phyloP scores from a whole-genome alignment of 331 rosid genomes.

The Rosa hybrid region DNA sequence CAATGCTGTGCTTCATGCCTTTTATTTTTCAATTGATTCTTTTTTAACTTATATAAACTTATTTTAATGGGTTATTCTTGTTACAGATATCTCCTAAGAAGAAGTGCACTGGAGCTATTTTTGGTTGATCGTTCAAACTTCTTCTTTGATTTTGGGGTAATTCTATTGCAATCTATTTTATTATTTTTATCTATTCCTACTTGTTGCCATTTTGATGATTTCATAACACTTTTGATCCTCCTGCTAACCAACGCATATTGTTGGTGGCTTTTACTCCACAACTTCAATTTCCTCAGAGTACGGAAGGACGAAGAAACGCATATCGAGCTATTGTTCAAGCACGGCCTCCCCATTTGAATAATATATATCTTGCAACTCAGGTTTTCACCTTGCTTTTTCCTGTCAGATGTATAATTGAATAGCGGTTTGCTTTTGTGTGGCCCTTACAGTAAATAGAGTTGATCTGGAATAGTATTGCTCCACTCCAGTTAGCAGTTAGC shows the following conservation, averaged over 20 bases:
- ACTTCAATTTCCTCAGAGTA: conserved; percentile 53
- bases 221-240: background rate
- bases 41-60: background rate
- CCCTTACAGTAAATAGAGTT: background rate
- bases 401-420: conserved; percentile 5
- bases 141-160: conserved; percentile 99
- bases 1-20: conserved; percentile 15
- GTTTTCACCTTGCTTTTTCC: conserved; percentile 41
- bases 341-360: conserved; percentile 83
- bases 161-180: conserved; percentile 19
- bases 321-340: conserved; percentile 94
- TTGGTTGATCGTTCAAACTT: conserved; percentile 90
- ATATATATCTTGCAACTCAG: conserved; percentile 94
- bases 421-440: background rate
- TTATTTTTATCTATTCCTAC: conserved; percentile 8
- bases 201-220: background rate
- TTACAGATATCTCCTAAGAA: conserved; percentile 85
- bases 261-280: conserved; percentile 16
- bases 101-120: conserved; percentile 96
- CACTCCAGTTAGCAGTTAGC: background rate
- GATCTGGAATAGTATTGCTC: background rate
- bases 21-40: conserved; percentile 13
- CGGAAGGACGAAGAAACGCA: conserved; percentile 83
- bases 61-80: conserved; percentile 11
- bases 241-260: background rate